Percentiles rank a stretch among this genome's conserved stretches.
These are phyloP conservation scores for Candida chauliodis DNA, from an alignment of 805 yeast species.

Conservation along the genomic window DNA sequence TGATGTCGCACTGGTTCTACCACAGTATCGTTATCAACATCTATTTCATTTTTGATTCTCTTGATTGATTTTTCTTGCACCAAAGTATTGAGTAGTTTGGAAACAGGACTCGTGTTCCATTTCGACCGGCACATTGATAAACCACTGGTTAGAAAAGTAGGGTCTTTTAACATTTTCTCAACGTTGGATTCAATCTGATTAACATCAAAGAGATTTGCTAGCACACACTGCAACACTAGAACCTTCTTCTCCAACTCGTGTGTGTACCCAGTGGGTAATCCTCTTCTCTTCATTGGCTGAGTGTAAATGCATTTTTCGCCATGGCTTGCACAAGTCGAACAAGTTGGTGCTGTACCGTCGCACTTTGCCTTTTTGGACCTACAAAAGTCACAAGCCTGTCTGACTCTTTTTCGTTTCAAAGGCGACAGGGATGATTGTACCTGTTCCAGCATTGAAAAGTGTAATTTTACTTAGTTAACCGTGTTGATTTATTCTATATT, in stretches of 20 bases:
- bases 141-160: background rate
- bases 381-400: slow-evolving; percentile 23
- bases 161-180: background rate
- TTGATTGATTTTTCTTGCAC: slow-evolving; percentile 4
- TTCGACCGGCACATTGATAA: slow-evolving; percentile 4
- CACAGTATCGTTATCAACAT: background rate
- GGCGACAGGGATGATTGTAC: background rate
- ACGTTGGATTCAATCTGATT: background rate
- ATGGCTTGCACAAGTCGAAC: slow-evolving; percentile 16
- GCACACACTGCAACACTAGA: slow-evolving; percentile 14
- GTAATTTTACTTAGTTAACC: too few species aligned
- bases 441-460: slow-evolving; percentile 3
- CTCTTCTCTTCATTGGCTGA: slow-evolving; percentile 17
- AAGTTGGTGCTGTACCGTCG: slow-evolving; percentile 19
- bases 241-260: slow-evolving; percentile 18
- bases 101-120: slow-evolving; percentile 1
- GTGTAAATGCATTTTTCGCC: slow-evolving; percentile 16
- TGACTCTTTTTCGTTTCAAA: slow-evolving; percentile 16
- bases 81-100: slow-evolving; percentile 11
- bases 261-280: slow-evolving; percentile 20
- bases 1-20: background rate
- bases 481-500: too few species aligned
- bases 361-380: slow-evolving; percentile 22
- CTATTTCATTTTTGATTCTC: background rate
- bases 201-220: slow-evolving; percentile 4